These are phyloP conservation scores for Colletotrichum spaethianum DNA, from an alignment of 2,329 filamentous ascomycete genomes.

Conservation along the genomic window DNA sequence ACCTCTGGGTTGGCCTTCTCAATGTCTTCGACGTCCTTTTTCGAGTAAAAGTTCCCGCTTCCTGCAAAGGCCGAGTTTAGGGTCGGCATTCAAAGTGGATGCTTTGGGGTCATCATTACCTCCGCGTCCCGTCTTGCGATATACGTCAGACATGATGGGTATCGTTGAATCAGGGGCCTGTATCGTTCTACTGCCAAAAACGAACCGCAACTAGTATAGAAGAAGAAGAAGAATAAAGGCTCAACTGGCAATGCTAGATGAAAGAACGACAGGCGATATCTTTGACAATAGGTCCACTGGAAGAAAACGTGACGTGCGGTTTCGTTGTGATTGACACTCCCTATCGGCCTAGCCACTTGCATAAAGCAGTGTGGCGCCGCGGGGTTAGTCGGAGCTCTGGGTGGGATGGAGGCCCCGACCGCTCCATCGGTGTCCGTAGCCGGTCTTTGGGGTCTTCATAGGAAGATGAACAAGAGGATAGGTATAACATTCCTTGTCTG, in stretches of 20 bases:
- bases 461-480: neutral
- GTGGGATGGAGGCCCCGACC: conserved; percentile 17
- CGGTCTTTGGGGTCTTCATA: conserved; percentile 11
- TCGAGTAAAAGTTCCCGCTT: conserved; percentile 70
- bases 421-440: conserved; percentile 22
- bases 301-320: conserved; percentile 27
- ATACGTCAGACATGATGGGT: conserved; percentile 55
- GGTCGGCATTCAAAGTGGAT: neutral
- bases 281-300: conserved; percentile 7
- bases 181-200: neutral
- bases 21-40: conserved; percentile 65
- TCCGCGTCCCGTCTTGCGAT: conserved; percentile 70
- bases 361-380: conserved; percentile 35
- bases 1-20: conserved; percentile 47
- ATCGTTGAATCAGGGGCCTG: neutral
- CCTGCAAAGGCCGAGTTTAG: neutral
- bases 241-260: neutral
- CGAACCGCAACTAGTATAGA: neutral
- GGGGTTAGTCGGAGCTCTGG: conserved; percentile 32
- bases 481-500: conserved; percentile 23
- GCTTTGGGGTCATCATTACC: conserved; percentile 60
- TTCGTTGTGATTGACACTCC: conserved; percentile 32
- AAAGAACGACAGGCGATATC: neutral
- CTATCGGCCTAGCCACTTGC: conserved; percentile 17
- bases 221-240: neutral